phyloP scores from a whole-genome alignment of 768 basidiomycete species.

The Termitomyces sp. region DNA sequence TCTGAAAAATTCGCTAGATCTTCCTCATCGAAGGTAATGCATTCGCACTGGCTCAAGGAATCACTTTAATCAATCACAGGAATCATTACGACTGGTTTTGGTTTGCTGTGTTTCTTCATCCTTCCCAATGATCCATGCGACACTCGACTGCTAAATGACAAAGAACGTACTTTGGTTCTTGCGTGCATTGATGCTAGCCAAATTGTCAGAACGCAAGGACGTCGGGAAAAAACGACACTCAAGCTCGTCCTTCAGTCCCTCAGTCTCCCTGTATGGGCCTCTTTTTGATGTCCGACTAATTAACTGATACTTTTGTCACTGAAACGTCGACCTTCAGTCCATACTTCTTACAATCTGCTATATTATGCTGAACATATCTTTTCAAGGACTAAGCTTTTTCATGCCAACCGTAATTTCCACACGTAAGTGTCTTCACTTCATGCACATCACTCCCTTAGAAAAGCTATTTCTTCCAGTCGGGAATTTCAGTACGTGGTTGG shows the following conservation, averaged over 20 bases:
- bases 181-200: slow-evolving; percentile 34
- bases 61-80: slow-evolving; percentile 10
- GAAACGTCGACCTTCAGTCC: slow-evolving; percentile 11
- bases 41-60: not conserved
- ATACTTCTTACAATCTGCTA: slow-evolving; percentile 18
- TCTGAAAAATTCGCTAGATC: slow-evolving; percentile 21
- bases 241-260: slow-evolving; percentile 25
- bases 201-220: slow-evolving; percentile 21
- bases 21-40: slow-evolving; percentile 37
- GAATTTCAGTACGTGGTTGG: slow-evolving; percentile 20
- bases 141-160: slow-evolving; percentile 27
- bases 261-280: slow-evolving; percentile 25
- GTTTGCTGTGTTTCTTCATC: slow-evolving; percentile 29
- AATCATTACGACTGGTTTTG: slow-evolving; percentile 34
- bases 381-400: slow-evolving; percentile 25
- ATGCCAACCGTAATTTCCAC: slow-evolving; percentile 40
- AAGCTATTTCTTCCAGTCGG: slow-evolving; percentile 9
- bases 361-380: slow-evolving; percentile 24
- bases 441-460: not conserved
- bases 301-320: not conserved
- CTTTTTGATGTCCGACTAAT: not conserved
- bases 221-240: slow-evolving; percentile 26
- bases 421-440: slow-evolving; percentile 26
- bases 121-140: slow-evolving; percentile 30
- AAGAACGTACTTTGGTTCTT: slow-evolving; percentile 30